Conservation (phyloP, 2,329 filamentous ascomycete species). For the Aspergillus ruber region DNA sequence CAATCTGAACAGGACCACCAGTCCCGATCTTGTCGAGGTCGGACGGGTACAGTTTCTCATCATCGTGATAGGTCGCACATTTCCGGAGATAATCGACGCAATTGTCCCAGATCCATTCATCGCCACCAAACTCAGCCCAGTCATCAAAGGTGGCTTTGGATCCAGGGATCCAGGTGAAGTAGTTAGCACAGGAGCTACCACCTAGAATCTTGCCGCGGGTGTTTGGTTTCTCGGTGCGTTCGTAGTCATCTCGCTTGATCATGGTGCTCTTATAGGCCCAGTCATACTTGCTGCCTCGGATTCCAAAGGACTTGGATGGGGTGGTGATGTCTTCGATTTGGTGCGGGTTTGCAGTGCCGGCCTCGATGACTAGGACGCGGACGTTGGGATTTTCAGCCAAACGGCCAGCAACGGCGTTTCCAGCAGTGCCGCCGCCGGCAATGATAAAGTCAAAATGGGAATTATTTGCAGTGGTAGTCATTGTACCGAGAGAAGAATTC, state of each 20-base stretch:
- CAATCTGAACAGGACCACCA: conserved; percentile 48
- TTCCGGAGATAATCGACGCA: conserved; percentile 50
- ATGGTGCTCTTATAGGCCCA: conserved; percentile 59
- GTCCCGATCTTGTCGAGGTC: conserved; percentile 48
- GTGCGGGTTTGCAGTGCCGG: conserved; percentile 40
- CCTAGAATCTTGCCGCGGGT: conserved; percentile 56
- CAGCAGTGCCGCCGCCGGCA: conserved; percentile 32
- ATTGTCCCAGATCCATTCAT: conserved; percentile 52
- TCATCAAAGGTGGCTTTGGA: conserved; percentile 51
- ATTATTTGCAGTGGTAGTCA: conserved; percentile 8
- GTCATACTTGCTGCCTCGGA: conserved; percentile 53
- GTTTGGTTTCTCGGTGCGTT: conserved; percentile 58
- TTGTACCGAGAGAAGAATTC: conserved; percentile 1
- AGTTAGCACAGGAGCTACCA: conserved; percentile 55
- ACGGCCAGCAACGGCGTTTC: conserved; percentile 42
- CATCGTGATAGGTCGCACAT: conserved; percentile 54
- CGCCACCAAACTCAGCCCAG: conserved; percentile 42
- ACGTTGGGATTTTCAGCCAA: conserved; percentile 47
- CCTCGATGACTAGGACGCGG: conserved; percentile 31
- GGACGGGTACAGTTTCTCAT: conserved; percentile 41
- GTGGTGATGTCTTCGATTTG: conserved; percentile 51
- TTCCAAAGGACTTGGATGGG: conserved; percentile 50
- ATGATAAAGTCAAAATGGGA: conserved; percentile 24
- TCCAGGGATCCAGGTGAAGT: conserved; percentile 59
- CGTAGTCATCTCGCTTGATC: conserved; percentile 50